A percentile compares a stretch with the other conserved stretches of the same genome.
phyloP scores from a whole-genome alignment of 805 yeast genomes.

The Candida yuanshanica region DNA sequence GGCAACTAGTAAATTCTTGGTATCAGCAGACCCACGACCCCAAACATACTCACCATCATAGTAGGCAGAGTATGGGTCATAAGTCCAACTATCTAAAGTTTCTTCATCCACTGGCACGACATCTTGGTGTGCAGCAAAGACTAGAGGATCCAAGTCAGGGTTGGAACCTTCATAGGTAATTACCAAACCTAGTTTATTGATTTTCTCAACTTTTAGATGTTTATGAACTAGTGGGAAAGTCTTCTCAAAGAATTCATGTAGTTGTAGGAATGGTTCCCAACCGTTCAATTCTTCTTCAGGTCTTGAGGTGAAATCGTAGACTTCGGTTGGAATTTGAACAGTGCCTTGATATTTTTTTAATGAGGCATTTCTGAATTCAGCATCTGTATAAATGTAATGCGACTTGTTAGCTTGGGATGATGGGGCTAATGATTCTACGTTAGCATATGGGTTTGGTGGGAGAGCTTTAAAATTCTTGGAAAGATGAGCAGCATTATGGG shows the following conservation, averaged over 20 bases:
- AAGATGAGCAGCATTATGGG: not conserved
- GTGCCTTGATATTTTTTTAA: conserved; percentile 35
- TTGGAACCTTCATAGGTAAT: conserved; percentile 59
- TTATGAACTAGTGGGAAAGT: conserved; percentile 52
- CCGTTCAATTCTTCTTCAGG: conserved; percentile 26
- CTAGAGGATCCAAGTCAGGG: conserved; percentile 48
- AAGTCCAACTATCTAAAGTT: conserved; percentile 54
- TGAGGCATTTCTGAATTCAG: conserved; percentile 3
- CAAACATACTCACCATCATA: conserved; percentile 58
- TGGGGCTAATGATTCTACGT: not conserved
- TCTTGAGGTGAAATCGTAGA: conserved; percentile 43
- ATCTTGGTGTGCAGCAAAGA: conserved; percentile 78
- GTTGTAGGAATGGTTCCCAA: conserved; percentile 30
- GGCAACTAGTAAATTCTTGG: conserved; percentile 61
- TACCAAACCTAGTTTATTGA: conserved; percentile 61
- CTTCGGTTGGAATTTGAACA: conserved; percentile 58
- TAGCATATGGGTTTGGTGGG: not conserved
- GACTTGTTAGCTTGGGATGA: not conserved
- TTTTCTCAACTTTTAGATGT: conserved; percentile 44
- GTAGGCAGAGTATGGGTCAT: conserved; percentile 61
- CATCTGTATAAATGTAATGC: not conserved
- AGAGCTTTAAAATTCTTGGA: not conserved
- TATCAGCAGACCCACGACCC: conserved; percentile 75
- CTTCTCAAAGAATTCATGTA: conserved; percentile 44
- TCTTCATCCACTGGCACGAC: conserved; percentile 73